Conservation (phyloP, 1,139 yeast species). For the Scheffersomyces segobiensis region DNA sequence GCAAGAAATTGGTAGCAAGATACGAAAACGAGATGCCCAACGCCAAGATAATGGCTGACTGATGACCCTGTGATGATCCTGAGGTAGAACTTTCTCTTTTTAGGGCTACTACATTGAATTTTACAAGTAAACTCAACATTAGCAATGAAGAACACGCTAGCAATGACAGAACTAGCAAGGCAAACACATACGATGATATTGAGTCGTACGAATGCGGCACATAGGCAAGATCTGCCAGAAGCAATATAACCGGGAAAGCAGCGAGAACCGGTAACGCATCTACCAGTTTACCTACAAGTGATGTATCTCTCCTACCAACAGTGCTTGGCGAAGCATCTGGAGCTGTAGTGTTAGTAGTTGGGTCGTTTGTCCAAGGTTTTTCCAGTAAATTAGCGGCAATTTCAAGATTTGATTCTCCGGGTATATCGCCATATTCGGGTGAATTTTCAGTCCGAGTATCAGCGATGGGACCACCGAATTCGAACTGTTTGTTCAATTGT, state of each 20-base stretch:
- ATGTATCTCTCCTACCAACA: background rate
- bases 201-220: slow-evolving; percentile 2
- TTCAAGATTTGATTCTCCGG: background rate
- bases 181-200: background rate
- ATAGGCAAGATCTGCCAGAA: slow-evolving; percentile 19
- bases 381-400: background rate
- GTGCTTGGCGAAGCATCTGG: background rate
- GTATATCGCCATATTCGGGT: background rate
- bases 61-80: background rate
- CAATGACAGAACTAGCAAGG: slow-evolving; percentile 11
- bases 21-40: slow-evolving; percentile 13
- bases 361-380: background rate
- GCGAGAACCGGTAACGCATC: slow-evolving; percentile 30
- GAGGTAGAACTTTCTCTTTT: background rate
- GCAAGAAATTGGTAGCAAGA: slow-evolving; percentile 17
- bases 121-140: slow-evolving; percentile 11
- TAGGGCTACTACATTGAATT: slow-evolving; percentile 5
- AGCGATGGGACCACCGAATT: background rate
- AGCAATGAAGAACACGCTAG: slow-evolving; percentile 17
- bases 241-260: slow-evolving; percentile 27
- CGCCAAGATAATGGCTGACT: slow-evolving; percentile 12
- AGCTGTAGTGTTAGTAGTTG: background rate
- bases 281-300: slow-evolving; percentile 8
- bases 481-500: background rate
- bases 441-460: background rate